Evolutionary conservation across 305 asterid genomes (phyloP).

Genomic region (Galium porrigens): DNA sequence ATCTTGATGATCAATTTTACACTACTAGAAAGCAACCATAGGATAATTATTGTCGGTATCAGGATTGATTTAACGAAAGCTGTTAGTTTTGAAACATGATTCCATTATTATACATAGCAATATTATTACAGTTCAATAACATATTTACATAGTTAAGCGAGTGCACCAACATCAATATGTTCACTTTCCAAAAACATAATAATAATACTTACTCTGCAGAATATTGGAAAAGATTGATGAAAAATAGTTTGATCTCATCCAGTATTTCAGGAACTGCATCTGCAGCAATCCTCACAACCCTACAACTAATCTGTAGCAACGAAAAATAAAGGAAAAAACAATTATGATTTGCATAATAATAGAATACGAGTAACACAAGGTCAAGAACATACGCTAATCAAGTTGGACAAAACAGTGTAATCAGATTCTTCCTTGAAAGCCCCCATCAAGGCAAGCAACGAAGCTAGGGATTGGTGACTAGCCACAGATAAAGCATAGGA

Average conservation of each 20-base stretch:
- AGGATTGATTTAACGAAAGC: background rate
- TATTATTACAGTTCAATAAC: background rate
- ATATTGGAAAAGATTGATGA: conserved; percentile 69
- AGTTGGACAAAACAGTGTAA: conserved; percentile 63
- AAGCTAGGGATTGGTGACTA: conserved; percentile 64
- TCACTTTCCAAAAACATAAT: background rate
- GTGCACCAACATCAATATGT: background rate
- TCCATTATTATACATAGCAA: background rate
- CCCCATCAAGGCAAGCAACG: conserved; percentile 76
- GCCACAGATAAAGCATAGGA: conserved; percentile 73
- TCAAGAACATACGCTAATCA: conserved; percentile 49
- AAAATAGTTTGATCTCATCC: conserved; percentile 48
- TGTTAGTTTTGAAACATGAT: no score
- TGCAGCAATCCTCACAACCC: conserved; percentile 52
- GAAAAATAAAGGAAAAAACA: conserved; percentile 9
- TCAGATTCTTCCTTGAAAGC: conserved; percentile 77
- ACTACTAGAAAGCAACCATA: background rate
- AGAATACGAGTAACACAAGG: conserved; percentile 10
- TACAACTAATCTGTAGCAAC: conserved; percentile 50
- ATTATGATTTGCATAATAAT: conserved; percentile 7
- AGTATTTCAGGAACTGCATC: conserved; percentile 71
- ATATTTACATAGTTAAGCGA: background rate
- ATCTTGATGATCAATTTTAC: background rate
- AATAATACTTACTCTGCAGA: conserved; percentile 50
- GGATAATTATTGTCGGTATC: background rate